Conservation (phyloP, 352 stramenopile species). For the Phytophthora europaea region DNA sequence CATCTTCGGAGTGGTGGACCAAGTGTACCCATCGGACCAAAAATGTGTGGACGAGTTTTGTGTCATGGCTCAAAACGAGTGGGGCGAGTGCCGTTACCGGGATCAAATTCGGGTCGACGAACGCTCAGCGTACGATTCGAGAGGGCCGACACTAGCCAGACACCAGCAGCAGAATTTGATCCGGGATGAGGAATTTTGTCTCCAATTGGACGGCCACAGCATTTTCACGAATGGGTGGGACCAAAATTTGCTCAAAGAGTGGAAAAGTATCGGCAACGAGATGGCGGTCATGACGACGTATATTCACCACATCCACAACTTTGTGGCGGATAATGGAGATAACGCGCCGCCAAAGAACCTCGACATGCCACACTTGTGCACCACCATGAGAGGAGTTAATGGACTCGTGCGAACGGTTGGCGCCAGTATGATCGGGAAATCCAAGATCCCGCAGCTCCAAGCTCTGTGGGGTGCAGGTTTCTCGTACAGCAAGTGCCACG, state of each 20-base stretch:
- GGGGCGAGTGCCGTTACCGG: slow-evolving; percentile 64
- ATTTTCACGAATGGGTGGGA: slow-evolving; percentile 90
- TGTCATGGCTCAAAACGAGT: slow-evolving; percentile 65
- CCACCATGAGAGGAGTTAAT: slow-evolving; percentile 67
- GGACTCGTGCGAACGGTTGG: slow-evolving; percentile 74
- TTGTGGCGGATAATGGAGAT: slow-evolving; percentile 74
- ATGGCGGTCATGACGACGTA: slow-evolving; percentile 88
- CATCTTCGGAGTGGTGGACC: slow-evolving; percentile 82
- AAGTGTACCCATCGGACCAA: slow-evolving; percentile 72
- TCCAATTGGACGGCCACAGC: slow-evolving; percentile 83
- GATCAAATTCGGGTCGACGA: slow-evolving; percentile 78
- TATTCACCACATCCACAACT: slow-evolving; percentile 83
- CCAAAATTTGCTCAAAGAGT: slow-evolving; percentile 70
- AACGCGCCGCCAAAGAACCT: slow-evolving; percentile 65
- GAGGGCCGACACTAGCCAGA: slow-evolving; percentile 73
- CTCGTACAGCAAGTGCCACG: slow-evolving; percentile 82
- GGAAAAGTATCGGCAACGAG: slow-evolving; percentile 74
- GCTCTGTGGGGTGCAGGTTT: slow-evolving; percentile 79
- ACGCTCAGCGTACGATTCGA: slow-evolving; percentile 70
- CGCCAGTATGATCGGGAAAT: slow-evolving; percentile 78
- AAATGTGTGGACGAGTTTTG: slow-evolving; percentile 81
- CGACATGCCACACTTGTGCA: slow-evolving; percentile 77
- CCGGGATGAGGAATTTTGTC: slow-evolving; percentile 78
- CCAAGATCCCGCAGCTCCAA: slow-evolving; percentile 73
- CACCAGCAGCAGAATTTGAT: slow-evolving; percentile 83